phyloP scores from a whole-genome alignment of 805 yeast genomes.

The Candida berthetii region DNA sequence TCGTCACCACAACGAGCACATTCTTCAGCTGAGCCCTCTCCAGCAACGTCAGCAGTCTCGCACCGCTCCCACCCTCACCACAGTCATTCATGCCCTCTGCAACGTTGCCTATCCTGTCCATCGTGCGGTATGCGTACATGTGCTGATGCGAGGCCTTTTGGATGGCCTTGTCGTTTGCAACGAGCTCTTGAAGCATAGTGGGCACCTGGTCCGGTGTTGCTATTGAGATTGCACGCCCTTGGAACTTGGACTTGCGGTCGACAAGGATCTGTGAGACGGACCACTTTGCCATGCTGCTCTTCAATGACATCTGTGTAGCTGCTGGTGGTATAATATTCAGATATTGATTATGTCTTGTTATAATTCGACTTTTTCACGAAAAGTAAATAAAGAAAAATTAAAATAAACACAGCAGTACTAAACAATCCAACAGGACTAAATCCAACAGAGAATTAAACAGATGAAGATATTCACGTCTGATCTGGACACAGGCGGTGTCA shows the following conservation, averaged over 20 bases:
- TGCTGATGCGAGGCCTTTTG: slow-evolving; percentile 63
- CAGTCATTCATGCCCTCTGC: slow-evolving; percentile 55
- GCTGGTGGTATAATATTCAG: no score
- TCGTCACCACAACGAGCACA: slow-evolving; percentile 58
- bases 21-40: slow-evolving; percentile 43
- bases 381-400: no score
- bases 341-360: no score
- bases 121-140: slow-evolving; percentile 68
- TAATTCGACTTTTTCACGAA: no score
- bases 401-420: no score
- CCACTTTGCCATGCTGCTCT: slow-evolving; percentile 23
- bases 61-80: slow-evolving; percentile 76
- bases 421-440: no score
- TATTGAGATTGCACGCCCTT: slow-evolving; percentile 49
- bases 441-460: no score
- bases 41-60: slow-evolving; percentile 46
- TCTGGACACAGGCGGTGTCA: no score
- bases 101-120: slow-evolving; percentile 7
- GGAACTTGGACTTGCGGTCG: slow-evolving; percentile 60
- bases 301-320: background rate
- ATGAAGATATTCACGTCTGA: no score
- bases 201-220: slow-evolving; percentile 35
- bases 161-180: slow-evolving; percentile 38
- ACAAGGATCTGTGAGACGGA: slow-evolving; percentile 29
- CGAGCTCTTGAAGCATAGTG: slow-evolving; percentile 32